phyloP scores from a whole-genome alignment of 345 rosid genomes.

The Orychophragmus violaceus region DNA sequence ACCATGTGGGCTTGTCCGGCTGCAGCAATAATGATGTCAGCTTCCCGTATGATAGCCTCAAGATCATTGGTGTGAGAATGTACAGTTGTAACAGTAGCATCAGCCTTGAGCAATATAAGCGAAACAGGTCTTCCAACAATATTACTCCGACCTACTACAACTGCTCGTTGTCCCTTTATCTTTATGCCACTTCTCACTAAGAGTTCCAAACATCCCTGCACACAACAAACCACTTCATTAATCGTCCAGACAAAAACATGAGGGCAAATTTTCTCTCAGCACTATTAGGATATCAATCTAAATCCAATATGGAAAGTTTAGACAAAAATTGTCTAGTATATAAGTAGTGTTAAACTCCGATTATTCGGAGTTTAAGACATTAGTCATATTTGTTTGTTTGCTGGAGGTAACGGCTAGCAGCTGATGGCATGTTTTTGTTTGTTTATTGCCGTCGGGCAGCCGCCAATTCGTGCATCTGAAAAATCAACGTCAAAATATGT shows the following conservation, averaged over 20 bases:
- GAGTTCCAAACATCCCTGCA: constrained; percentile 89
- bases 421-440: too few relatives aligned
- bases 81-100: constrained; percentile 78
- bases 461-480: too few relatives aligned
- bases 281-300: too few relatives aligned
- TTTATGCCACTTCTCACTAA: constrained; percentile 61
- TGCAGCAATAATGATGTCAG: constrained; percentile 90
- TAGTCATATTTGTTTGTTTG: too few relatives aligned
- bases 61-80: constrained; percentile 72
- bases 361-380: too few relatives aligned
- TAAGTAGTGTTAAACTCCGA: too few relatives aligned
- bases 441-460: too few relatives aligned
- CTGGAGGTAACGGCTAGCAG: too few relatives aligned
- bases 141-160: constrained; percentile 89
- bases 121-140: constrained; percentile 93
- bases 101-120: constrained; percentile 78
- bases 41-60: constrained; percentile 60
- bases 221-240: background rate
- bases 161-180: constrained; percentile 72
- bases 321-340: too few relatives aligned
- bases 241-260: background rate
- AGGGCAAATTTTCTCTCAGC: background rate
- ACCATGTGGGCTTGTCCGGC: constrained; percentile 94
- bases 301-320: too few relatives aligned
- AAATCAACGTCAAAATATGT: too few relatives aligned